Conservation (phyloP, 306 rosid species). For the barrel medic (Medicago truncatula) region MtrunA17r5.0-ANR NC_053044.1:8196001-8196500, state of each 20-base stretch:
- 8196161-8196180: conserved; percentile 15
- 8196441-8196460: conserved; percentile 27
- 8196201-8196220: conserved; percentile 87
- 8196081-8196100: conserved; percentile 89
- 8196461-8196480: conserved; percentile 18
- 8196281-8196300: conserved; percentile 95
- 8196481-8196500: conserved; percentile 9
- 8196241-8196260: conserved; percentile 89
- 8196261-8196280: conserved; percentile 97
- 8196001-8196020: conserved; percentile 94
- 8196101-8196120: conserved; percentile 61
- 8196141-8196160: conserved; percentile 31
- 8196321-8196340: conserved; percentile 94
- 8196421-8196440: conserved; percentile 44
- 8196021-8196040: conserved; percentile 73
- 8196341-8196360: conserved; percentile 83
- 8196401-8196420: conserved; percentile 77
- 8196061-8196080: conserved; percentile 94
- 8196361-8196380: conserved; percentile 83
- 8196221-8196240: conserved; percentile 91
- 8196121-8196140: conserved; percentile 44
- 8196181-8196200: conserved; percentile 14
- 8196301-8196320: conserved; percentile 97
- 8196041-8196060: conserved; percentile 81
- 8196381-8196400: conserved; percentile 96